Evolutionary conservation across 1,139 yeast species (phyloP), one percentile per base, ranked within the genome.

Genomic region (Lodderomyces theae): DNA sequence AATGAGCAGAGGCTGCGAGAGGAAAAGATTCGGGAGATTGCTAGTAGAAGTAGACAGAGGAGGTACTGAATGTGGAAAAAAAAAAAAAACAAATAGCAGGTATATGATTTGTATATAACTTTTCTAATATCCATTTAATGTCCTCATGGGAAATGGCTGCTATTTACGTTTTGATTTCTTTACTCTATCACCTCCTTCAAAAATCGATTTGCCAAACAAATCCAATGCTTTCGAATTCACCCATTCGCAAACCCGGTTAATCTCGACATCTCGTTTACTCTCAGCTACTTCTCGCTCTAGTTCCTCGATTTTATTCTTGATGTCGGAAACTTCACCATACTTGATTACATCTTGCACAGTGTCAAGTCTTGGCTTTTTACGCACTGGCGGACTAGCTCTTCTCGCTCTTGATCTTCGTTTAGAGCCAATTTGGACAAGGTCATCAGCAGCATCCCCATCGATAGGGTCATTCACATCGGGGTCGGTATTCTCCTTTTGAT

Each of bases 161-260:
- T 35, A 35, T 42, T 46, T 54, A 18, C 42, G 47, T 54, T 35
- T 49, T 40, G 32, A 52, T 57, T 47, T 62, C 45, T 58, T 67
- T 3, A 38, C 42, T 40, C 55, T 61, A 46, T 69, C 75, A 9
- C 75, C 77, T n/a, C 85, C 86, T 13, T 79, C 84, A 47, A 77
- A 80, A 43, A 80, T 75, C 0, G 75, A 61, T 48, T 69, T 69
- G 5, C 80, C 85, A 22, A 69, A 62, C 36, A 60, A 55, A 12
- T 79, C 82, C 18, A 71, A 51, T 1, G 86, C 85, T 13, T 68
- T 60, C 6, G 79, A 70, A 51, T 82, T 82, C 21, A 79, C 80
- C 87, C 87, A 82, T 44, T 77, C 80, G 4, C 69, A 52, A 19
- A 79, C 78, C 40, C 82, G 58, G 21, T 66, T 63, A 35, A 66